Percentiles rank a stretch among this genome's conserved stretches.
Conservation (phyloP, 1,139 yeast genomes). For the Blastobotrys buckinghamii region DNA sequence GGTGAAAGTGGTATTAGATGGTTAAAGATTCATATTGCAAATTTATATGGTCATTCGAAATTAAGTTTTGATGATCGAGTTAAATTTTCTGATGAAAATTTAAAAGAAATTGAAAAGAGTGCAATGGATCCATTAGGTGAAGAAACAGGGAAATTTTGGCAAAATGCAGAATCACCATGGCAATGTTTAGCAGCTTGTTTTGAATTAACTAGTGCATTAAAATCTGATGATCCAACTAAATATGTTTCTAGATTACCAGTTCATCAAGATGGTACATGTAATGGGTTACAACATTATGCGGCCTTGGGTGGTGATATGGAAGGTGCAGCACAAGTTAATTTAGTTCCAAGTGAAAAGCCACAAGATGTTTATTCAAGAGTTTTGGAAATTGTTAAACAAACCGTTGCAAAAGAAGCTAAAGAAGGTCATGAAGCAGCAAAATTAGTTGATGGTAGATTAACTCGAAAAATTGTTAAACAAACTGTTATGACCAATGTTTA, state of each 20-base stretch:
- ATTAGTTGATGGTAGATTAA: constrained; percentile 46
- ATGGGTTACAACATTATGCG: constrained; percentile 96
- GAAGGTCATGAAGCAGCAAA: constrained; percentile 50
- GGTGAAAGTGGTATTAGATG: constrained; percentile 76
- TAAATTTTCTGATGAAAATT: constrained; percentile 59
- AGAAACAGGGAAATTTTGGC: constrained; percentile 74
- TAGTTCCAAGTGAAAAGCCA: constrained; percentile 76
- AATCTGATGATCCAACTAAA: constrained; percentile 66
- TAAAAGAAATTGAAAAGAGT: constrained; percentile 56
- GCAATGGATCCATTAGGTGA: constrained; percentile 65
- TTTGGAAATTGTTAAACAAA: constrained; percentile 56
- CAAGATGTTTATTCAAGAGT: constrained; percentile 89
- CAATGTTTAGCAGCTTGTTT: constrained; percentile 84
- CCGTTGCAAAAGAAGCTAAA: constrained; percentile 55
- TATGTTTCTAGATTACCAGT: constrained; percentile 80
- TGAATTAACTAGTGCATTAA: constrained; percentile 68
- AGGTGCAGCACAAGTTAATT: constrained; percentile 90
- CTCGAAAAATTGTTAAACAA: constrained; percentile 88
- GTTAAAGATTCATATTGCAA: constrained; percentile 88
- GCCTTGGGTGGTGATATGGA: constrained; percentile 95
- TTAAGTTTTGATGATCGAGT: constrained; percentile 72
- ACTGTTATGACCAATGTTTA: constrained; percentile 98
- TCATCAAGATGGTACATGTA: constrained; percentile 97
- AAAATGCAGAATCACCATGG: constrained; percentile 88
- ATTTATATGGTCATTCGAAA: constrained; percentile 83